Conservation (phyloP, 2,329 filamentous ascomycete species). For the Lomentospora prolificans region DNA sequence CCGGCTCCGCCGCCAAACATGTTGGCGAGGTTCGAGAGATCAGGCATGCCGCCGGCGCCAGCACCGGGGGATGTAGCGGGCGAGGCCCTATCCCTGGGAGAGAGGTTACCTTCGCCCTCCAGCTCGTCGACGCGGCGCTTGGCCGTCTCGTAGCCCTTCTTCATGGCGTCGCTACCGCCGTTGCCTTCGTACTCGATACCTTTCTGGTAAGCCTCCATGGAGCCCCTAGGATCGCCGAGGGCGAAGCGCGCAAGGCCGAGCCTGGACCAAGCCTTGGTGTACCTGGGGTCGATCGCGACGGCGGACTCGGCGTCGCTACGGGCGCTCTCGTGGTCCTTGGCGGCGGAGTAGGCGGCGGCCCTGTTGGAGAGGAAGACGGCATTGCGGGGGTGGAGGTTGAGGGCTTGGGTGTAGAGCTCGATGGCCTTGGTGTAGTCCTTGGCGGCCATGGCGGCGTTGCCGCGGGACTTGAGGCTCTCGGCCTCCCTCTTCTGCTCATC, state of each 20-base stretch:
- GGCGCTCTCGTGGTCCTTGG: slow-evolving; percentile 74
- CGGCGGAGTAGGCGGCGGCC: slow-evolving; percentile 82
- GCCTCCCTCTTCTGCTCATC: slow-evolving; percentile 66
- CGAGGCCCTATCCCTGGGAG: slow-evolving; percentile 31
- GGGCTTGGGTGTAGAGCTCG: slow-evolving; percentile 77
- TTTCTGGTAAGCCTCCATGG: slow-evolving; percentile 88
- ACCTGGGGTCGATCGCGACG: slow-evolving; percentile 76
- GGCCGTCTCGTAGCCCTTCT: slow-evolving; percentile 90
- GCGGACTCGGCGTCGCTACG: slow-evolving; percentile 84
- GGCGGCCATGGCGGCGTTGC: slow-evolving; percentile 88
- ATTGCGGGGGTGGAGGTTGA: slow-evolving; percentile 72
- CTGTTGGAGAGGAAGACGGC: slow-evolving; percentile 97
- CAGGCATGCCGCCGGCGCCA: slow-evolving; percentile 56
- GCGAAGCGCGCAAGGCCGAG: slow-evolving; percentile 87
- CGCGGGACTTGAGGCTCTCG: slow-evolving; percentile 78
- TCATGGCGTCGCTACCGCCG: slow-evolving; percentile 94
- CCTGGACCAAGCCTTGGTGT: slow-evolving; percentile 95
- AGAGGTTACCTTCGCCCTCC: slow-evolving; percentile 39
- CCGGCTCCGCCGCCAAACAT: slow-evolving; percentile 60
- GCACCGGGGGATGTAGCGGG: slow-evolving; percentile 39
- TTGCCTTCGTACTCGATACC: slow-evolving; percentile 92
- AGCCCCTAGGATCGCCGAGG: slow-evolving; percentile 78
- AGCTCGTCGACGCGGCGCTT: slow-evolving; percentile 80
- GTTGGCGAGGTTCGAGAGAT: slow-evolving; percentile 58
- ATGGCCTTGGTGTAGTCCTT: slow-evolving; percentile 84